Base-by-base conservation (phyloP, 2,329 filamentous ascomycete species). In the Alternaria sp. region DNA sequence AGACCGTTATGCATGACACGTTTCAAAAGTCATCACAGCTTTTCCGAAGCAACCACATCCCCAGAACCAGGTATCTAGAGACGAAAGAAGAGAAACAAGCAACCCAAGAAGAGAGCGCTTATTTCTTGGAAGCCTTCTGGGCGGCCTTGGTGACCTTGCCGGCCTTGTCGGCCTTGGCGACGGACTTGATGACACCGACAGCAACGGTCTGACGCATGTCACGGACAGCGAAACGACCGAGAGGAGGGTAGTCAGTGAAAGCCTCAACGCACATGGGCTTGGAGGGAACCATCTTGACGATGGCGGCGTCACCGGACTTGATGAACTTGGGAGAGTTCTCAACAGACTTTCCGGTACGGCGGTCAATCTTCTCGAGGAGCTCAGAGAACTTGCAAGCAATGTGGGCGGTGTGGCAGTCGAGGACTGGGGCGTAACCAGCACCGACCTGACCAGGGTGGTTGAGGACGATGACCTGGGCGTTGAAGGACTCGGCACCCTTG, bases 221-320 rank as follows among this genome's bases (percentile, higher is more conserved):
- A 91, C 94, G 94, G 89, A 99, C 95, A 84, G 95, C 95, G 89
- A 99, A 99, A 91, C 95, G 94, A 84, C 95, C 95, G 79, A 99
- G 93, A 84, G 95, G 95, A 80, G 95, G 94, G 89, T 98, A 99
- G 82, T 97, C 93, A 80, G 94, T 97, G 93, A 98, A 99, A 78
- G 95, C 87, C 93, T 99, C 95, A 85, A 99, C 95, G 85, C 95
- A 99, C 95, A 99, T 99, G 83, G 95, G 95, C 94, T 99, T 99
- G 88, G 94, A 97, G 83, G 95, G 95, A 88, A 97, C 82, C 95
- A 99, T 98, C 93, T 97, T 98, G 88, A 99, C 95, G 87, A 99
- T 99, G 84, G 94, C 94, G 76, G 95, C 94, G 84, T 99, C 95
- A 91, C 95, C 95, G 80, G 94, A 97, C 93, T 99, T 99, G 92